Evolutionary conservation across 192 early-diverging fungal genomes (phyloP).

Genomic region (Entomortierella chlamydospora): DNA sequence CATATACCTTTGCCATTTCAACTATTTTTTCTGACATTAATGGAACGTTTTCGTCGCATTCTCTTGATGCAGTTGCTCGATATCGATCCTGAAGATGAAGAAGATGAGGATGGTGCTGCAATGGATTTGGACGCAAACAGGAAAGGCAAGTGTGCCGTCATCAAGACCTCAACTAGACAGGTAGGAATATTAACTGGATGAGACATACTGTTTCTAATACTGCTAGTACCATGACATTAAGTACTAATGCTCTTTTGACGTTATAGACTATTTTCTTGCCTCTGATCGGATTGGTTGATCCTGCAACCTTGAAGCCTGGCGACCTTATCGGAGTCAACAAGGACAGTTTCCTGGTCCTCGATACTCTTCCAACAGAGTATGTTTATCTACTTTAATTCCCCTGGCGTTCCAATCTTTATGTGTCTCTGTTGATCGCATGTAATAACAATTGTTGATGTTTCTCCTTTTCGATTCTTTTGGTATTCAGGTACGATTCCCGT

Average conservation of each 20-base stretch:
- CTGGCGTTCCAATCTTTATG: background rate
- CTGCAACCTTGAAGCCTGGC: slow-evolving; percentile 89
- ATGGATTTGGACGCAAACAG: slow-evolving; percentile 92
- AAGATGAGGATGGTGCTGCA: slow-evolving; percentile 95
- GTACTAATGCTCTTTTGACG: background rate
- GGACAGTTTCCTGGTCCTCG: slow-evolving; percentile 95
- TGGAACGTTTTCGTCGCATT: background rate
- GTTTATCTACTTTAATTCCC: slow-evolving; percentile 9
- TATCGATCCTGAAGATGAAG: slow-evolving; percentile 88
- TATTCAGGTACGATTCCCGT: slow-evolving; percentile 90
- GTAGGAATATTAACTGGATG: slow-evolving; percentile 46
- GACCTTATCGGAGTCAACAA: slow-evolving; percentile 99
- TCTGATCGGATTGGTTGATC: slow-evolving; percentile 95
- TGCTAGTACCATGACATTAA: background rate
- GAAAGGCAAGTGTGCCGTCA: slow-evolving; percentile 97
- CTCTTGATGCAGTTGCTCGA: slow-evolving; percentile 78
- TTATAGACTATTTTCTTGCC: slow-evolving; percentile 95
- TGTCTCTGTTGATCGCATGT: background rate
- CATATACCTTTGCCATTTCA: background rate
- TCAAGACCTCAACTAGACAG: slow-evolving; percentile 95
- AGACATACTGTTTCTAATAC: background rate
- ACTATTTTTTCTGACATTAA: background rate
- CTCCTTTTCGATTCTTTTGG: no score
- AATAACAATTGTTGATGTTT: background rate
- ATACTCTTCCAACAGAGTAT: slow-evolving; percentile 95